Percentiles rank a stretch among this genome's conserved stretches.
phyloP scores from a whole-genome alignment of 2,329 filamentous ascomycete genomes.

The Alternaria sp. region DNA sequence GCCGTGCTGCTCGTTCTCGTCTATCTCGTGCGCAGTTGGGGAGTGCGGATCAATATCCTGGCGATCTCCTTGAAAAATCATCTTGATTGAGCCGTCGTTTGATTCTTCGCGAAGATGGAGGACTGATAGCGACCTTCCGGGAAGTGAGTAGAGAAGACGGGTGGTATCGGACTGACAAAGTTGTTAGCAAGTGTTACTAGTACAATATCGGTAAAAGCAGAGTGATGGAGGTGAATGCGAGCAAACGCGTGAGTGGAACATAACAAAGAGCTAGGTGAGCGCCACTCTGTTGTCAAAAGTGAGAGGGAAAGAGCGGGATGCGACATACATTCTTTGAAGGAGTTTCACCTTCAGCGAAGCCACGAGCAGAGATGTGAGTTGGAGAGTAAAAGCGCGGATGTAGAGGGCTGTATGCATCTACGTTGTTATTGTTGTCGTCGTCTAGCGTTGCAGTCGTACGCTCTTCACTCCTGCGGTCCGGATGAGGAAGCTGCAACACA shows the following conservation, averaged over 20 bases:
- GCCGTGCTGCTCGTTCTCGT: neutral
- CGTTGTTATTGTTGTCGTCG: neutral
- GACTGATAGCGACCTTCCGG: conserved; percentile 12
- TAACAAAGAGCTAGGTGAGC: conserved; percentile 8
- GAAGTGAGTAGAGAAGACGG: conserved; percentile 34
- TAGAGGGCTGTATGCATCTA: conserved; percentile 14
- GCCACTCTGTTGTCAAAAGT: conserved; percentile 11
- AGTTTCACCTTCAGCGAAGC: conserved; percentile 30
- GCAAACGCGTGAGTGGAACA: conserved; percentile 3
- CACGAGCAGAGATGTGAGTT: conserved; percentile 26
- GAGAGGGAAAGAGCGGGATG: conserved; percentile 21
- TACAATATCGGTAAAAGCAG: neutral
- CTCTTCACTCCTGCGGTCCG: conserved; percentile 29
- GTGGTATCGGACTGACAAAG: conserved; percentile 31
- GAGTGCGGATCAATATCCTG: conserved; percentile 32
- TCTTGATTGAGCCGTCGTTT: conserved; percentile 30
- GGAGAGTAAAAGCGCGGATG: conserved; percentile 46
- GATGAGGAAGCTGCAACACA: conserved; percentile 13
- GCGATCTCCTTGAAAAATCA: conserved; percentile 36
- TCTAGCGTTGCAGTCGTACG: conserved; percentile 10
- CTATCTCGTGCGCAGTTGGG: conserved; percentile 16
- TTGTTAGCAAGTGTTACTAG: conserved; percentile 16
- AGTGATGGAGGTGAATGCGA: conserved; percentile 15
- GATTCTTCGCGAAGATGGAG: conserved; percentile 20
- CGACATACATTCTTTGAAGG: conserved; percentile 47